Percentiles rank a stretch among this genome's conserved stretches.
Evolutionary conservation across 192 early-diverging fungal species (phyloP).

Genomic region (Coemansia aciculifera): DNA sequence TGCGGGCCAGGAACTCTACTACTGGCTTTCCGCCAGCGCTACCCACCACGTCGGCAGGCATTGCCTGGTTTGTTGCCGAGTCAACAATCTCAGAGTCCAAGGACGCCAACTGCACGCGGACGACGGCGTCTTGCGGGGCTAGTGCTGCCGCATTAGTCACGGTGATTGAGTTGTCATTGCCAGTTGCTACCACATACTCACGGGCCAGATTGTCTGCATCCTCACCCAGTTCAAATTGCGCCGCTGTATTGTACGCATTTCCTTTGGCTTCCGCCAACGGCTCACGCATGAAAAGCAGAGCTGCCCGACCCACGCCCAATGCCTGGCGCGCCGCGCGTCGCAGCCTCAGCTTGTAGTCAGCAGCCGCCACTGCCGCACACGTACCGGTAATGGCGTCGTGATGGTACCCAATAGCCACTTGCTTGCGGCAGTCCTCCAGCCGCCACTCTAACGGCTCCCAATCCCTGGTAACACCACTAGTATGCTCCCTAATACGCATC

Average conservation of each 20-base stretch:
- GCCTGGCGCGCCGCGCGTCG: slow-evolving; percentile 18
- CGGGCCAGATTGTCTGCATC: background rate
- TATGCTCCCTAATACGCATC: slow-evolving; percentile 3
- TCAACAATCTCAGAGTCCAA: slow-evolving; percentile 25
- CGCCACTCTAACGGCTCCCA: slow-evolving; percentile 23
- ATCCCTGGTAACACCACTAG: background rate
- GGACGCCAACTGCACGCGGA: slow-evolving; percentile 28
- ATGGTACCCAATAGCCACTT: slow-evolving; percentile 53
- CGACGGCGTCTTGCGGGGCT: slow-evolving; percentile 26
- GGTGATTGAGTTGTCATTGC: background rate
- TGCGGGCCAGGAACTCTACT: slow-evolving; percentile 37
- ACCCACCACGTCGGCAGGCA: background rate
- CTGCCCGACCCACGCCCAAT: slow-evolving; percentile 11
- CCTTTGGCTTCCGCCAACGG: background rate
- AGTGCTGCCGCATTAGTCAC: slow-evolving; percentile 37
- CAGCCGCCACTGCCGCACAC: slow-evolving; percentile 21
- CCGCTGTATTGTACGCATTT: slow-evolving; percentile 15
- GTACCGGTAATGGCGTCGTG: slow-evolving; percentile 53
- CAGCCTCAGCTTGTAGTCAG: slow-evolving; percentile 37
- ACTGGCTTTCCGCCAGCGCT: background rate
- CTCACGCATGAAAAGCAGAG: slow-evolving; percentile 1
- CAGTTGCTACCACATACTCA: background rate
- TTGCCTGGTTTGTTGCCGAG: background rate
- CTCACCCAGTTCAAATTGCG: background rate
- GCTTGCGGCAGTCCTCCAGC: slow-evolving; percentile 44